These are phyloP conservation scores for Trametes villosa DNA, from an alignment of 768 basidiomycete genomes.

Conservation along the genomic window DNA sequence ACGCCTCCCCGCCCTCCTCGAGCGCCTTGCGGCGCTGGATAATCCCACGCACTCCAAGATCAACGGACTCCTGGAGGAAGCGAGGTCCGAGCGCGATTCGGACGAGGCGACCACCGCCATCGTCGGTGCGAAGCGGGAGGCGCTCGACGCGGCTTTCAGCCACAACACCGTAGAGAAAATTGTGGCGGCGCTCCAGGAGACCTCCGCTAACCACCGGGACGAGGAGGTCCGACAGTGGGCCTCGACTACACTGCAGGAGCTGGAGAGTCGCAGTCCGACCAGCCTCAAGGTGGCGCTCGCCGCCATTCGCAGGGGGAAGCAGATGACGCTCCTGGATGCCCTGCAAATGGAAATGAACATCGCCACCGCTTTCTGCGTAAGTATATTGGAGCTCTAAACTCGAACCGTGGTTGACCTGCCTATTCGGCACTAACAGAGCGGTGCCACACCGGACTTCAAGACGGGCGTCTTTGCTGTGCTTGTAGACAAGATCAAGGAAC, in stretches of 20 bases:
- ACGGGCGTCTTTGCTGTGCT: constrained; percentile 79
- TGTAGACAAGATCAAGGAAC: constrained; percentile 51
- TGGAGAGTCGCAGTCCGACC: constrained; percentile 84
- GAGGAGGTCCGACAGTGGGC: constrained; percentile 74
- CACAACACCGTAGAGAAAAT: constrained; percentile 76
- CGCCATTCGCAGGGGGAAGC: constrained; percentile 74
- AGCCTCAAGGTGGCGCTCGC: constrained; percentile 88
- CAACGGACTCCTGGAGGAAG: constrained; percentile 72
- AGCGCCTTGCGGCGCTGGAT: constrained; percentile 64
- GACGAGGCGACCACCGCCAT: constrained; percentile 58
- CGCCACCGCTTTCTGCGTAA: constrained; percentile 87
- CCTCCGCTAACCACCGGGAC: constrained; percentile 45
- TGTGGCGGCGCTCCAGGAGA: constrained; percentile 52
- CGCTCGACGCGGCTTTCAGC: constrained; percentile 81
- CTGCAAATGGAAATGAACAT: constrained; percentile 88
- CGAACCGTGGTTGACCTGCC: constrained; percentile 1
- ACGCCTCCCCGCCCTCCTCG: constrained; percentile 70
- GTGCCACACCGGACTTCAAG: constrained; percentile 81
- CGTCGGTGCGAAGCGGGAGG: constrained; percentile 66
- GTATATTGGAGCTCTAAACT: constrained; percentile 36
- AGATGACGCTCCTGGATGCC: constrained; percentile 62
- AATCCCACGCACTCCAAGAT: constrained; percentile 53
- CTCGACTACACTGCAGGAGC: constrained; percentile 57
- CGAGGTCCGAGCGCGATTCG: constrained; percentile 58
- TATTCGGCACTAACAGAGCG: constrained; percentile 51